Base-by-base conservation (phyloP, 495 filamentous ascomycete species). In the Penicillium cosmopolitanum region DNA sequence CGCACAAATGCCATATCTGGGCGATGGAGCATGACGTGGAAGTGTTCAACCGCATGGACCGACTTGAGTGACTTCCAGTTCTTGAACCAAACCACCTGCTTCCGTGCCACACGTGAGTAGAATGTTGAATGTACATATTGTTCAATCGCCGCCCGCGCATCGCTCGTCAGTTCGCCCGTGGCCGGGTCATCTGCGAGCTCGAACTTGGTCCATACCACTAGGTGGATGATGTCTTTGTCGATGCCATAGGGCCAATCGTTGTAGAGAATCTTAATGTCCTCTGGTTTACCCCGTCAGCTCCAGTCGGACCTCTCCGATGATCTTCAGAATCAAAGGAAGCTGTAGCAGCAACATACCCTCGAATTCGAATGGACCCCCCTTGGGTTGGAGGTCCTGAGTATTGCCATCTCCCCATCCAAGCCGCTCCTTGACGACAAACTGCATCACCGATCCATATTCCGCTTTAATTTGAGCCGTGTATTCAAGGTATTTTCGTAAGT, bases 211-310 rank as follows among this genome's bases (percentile, higher is more conserved):
- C 92, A 96, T 10, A 96, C 84, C 15, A 95, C 89, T 19, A 96
- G 74, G 67, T 96, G 92, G 9, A 92, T 84, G 54, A 96, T 92
- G 56, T 78, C 78, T 34, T 76, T 63, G 57, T 93, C 90, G 54
- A 96, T 76, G 0, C 91, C 92, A 63, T 96, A 96, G 3, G 92
- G 92, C 91, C 92, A 96, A 79, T 96, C 92, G 66, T 96, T 96
- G 74, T 84, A 85, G 18, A 96, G 71, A 40, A 94, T 85, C 60
- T 87, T 89, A 66, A 89, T 68, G 64, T 96, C 89, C 52, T 87
- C 88, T 85, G 52, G 38, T 4, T 35, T 35, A 33, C 46, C 35
- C n/a, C 18, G 42, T 54, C 15, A 60, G 48, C 21, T 19, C 31
- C 50, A 7, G 16, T 19, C 42, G 16, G 42, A 44, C 42, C 42